Evolutionary conservation across 148 eudicot species (phyloP), one percentile per base, ranked within the genome.

Genomic region (Rhododendron ovatum): DNA sequence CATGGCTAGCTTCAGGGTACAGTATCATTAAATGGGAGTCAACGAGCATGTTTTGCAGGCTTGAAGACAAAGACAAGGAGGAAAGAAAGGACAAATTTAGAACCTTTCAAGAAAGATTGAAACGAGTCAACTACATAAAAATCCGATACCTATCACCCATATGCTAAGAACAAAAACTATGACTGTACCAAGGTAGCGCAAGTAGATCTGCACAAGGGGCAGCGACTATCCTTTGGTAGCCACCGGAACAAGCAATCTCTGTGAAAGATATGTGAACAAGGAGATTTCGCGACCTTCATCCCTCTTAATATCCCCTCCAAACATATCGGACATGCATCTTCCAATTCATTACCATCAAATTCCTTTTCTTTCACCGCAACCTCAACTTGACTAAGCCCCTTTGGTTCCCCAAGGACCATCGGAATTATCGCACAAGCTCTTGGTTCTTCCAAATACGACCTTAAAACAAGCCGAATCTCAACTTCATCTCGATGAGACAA

Each of bases 231-330:
- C 22, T 15, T 48, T 14, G 61, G 82, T 9, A 80, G 61, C 63
- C 82, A 80, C 63, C 6, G 39, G 82, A 80, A 26, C 37, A 80
- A 28, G 41, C 82, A 80, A 48, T 80, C 50, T 28, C 63, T 80
- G 82, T 80, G 82, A 28, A 80, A 80, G 61, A 28, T 1, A 50
- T 80, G 82, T 8, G 82, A 80, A 35, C 82, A 80, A 50, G 63
- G 63, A 43, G 82, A 48, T 7, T 14, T 28, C 20, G 82, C 41
- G 51, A 50, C 39, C 24, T 0, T 18, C 39, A 50, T 48, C 63
- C 43, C 43, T 51, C 5, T 15, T 8, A 0, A 22, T 28, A 80
- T 18, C n/a, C 43, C 30, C 22, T 51, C 26, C 83, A 81, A 81
- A 55, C 83, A 81, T 51, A 81, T 55, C 28, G 83, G 18, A 33